These are phyloP conservation scores for Bipolaris zeicola DNA, from an alignment of 2,329 filamentous ascomycete genomes.

Conservation along the genomic window DNA sequence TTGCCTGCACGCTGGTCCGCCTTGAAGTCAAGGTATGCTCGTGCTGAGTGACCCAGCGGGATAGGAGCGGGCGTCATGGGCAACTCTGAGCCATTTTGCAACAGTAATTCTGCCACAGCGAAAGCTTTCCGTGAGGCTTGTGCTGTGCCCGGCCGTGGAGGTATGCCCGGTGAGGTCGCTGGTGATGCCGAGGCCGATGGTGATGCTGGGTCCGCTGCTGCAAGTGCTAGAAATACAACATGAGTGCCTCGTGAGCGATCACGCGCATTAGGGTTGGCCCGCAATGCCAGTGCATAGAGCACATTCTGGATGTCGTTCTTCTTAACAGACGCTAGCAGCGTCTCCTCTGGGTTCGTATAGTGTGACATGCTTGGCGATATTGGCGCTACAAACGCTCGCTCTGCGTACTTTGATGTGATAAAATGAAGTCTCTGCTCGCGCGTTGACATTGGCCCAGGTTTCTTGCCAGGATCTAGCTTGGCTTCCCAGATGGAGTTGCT, in stretches of 20 bases:
- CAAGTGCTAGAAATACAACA: conserved; percentile 86
- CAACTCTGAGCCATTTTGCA: conserved; percentile 93
- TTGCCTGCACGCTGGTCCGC: conserved; percentile 53
- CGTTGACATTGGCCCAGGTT: conserved; percentile 77
- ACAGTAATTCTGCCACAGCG: conserved; percentile 84
- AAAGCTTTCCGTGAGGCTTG: conserved; percentile 64
- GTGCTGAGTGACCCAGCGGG: conserved; percentile 78
- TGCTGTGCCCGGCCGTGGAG: conserved; percentile 49
- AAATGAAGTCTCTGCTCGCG: conserved; percentile 92
- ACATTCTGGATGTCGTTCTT: conserved; percentile 94
- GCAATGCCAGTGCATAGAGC: conserved; percentile 84
- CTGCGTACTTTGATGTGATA: conserved; percentile 93
- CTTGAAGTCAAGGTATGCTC: conserved; percentile 83
- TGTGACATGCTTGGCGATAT: conserved; percentile 76
- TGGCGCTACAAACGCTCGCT: conserved; percentile 78
- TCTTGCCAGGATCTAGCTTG: conserved; percentile 72
- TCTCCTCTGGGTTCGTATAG: conserved; percentile 82
- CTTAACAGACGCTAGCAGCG: conserved; percentile 89
- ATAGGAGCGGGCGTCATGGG: conserved; percentile 77
- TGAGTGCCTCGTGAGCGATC: conserved; percentile 90
- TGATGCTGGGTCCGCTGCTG: conserved; percentile 86
- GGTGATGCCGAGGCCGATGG: conserved; percentile 60
- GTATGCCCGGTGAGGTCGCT: conserved; percentile 52
- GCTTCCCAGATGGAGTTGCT: conserved; percentile 98
- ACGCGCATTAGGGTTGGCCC: conserved; percentile 77